Evolutionary conservation across 2,329 filamentous ascomycete species (phyloP).

Genomic region (Penicillium sp.): DNA sequence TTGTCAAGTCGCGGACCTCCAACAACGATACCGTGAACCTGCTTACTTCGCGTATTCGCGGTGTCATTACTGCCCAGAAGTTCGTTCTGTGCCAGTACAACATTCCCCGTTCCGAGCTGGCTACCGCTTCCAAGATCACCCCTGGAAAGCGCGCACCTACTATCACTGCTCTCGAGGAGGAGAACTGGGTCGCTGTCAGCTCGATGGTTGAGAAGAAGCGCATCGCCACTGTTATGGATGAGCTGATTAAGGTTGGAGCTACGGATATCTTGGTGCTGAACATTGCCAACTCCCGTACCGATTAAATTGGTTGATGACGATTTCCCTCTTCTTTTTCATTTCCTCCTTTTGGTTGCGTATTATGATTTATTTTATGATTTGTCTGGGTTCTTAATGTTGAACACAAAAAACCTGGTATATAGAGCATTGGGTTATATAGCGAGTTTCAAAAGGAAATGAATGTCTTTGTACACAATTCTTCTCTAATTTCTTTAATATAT

Average conservation of each 20-base stretch:
- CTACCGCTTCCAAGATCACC: conserved; percentile 71
- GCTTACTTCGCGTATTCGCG: conserved; percentile 81
- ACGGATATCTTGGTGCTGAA: conserved; percentile 82
- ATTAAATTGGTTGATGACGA: conserved; percentile 18
- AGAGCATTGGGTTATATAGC: conserved; percentile 20
- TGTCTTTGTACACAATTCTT: background rate
- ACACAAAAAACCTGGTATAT: conserved; percentile 16
- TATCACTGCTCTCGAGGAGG: conserved; percentile 81
- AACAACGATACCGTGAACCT: conserved; percentile 80
- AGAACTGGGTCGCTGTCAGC: conserved; percentile 91
- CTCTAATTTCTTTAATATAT: background rate
- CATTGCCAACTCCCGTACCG: conserved; percentile 74
- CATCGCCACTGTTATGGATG: conserved; percentile 84
- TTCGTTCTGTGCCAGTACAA: conserved; percentile 98
- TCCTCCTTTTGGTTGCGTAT: conserved; percentile 6
- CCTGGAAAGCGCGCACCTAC: conserved; percentile 93
- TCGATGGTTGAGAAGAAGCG: conserved; percentile 90
- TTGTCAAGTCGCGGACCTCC: conserved; percentile 86
- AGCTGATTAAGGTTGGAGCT: conserved; percentile 72
- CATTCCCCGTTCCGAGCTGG: conserved; percentile 69
- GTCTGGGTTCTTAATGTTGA: conserved; percentile 3
- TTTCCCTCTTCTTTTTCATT: conserved; percentile 7
- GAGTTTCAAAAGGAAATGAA: conserved; percentile 11
- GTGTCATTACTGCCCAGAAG: conserved; percentile 92
- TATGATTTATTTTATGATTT: conserved; percentile 9